Evolutionary conservation across 306 rosid species (phyloP).

Genomic region (Vigna reflexopilosa): DNA sequence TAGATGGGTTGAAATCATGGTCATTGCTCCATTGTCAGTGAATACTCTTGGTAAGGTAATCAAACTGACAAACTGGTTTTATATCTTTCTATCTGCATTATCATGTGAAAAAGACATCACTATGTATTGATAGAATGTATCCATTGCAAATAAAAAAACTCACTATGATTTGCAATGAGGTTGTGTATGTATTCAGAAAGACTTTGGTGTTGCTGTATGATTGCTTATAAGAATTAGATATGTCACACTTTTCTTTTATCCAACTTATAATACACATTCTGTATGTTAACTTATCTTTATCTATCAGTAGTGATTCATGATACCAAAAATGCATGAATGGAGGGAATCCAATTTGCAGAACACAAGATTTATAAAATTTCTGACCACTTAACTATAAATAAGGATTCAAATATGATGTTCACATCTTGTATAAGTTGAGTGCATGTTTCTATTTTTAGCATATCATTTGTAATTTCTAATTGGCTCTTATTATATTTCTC

Average conservation of each 20-base stretch:
- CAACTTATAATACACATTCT: neutral
- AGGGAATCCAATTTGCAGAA: neutral
- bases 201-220: neutral
- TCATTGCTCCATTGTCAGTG: slow-evolving; percentile 90
- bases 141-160: neutral
- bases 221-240: neutral
- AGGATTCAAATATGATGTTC: neutral
- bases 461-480: neutral
- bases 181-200: neutral
- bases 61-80: neutral
- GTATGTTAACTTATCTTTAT: neutral
- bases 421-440: neutral
- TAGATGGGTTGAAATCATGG: slow-evolving; percentile 88
- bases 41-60: slow-evolving; percentile 89
- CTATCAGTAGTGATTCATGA: neutral
- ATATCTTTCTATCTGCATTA: neutral
- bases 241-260: neutral
- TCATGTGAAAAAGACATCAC: neutral
- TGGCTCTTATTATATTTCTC: neutral
- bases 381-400: neutral
- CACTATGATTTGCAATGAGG: neutral
- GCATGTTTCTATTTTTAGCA: neutral
- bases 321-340: neutral
- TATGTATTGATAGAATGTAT: neutral
- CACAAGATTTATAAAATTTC: neutral